Evolutionary conservation across 2,329 filamentous ascomycete genomes (phyloP), one percentile per base, ranked within the genome.

Genomic region (Cyanodermella asteris): DNA sequence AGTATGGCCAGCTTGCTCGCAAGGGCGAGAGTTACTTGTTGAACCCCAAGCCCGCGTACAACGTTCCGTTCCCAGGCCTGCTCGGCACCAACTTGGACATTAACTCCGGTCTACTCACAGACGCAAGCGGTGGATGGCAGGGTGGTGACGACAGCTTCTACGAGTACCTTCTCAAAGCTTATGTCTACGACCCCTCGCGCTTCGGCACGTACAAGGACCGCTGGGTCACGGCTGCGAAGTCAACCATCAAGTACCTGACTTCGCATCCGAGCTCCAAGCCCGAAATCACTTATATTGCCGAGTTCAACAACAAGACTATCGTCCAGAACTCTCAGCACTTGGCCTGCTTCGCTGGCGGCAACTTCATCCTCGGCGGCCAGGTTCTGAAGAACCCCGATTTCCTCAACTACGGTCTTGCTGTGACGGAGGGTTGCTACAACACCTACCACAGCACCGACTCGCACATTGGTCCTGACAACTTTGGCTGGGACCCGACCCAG

Each of bases 81-180:
- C 47, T 84, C 1, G 80, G 80, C 5, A 67, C 61, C 16, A 50
- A 62, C 24, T 60, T 90, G 19, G 55, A 68, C 36, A 58, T 78
- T 31, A 41, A 50, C 2, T 66, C 61, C 4, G 80, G 78, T 12
- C 38, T 53, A 6, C 84, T 90, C 36, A 36, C 61, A n/a, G 64
- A 84, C 40, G 60, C 60, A 13, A 39, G 36, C 2, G 78, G 81
- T 25, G 73, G 75, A 22, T 91, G 78, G 78, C 62, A 64, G 19
- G 77, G 72, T 25, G 72, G 74, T 5, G 63, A 62, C 16, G 78
- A 90, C 45, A 77, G 69, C 21, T 90, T 72, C 50, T 91, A 90
- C 50, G 78, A 90, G 49, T 90, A 90, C 39, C 61, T 91, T 17
- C 72, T 91, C 45, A 91, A 91, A 54, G 84, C 87, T 74, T 87